Evolutionary conservation across 2,329 filamentous ascomycete genomes (phyloP).

Genomic region (Hyphodiscus sp.): DNA sequence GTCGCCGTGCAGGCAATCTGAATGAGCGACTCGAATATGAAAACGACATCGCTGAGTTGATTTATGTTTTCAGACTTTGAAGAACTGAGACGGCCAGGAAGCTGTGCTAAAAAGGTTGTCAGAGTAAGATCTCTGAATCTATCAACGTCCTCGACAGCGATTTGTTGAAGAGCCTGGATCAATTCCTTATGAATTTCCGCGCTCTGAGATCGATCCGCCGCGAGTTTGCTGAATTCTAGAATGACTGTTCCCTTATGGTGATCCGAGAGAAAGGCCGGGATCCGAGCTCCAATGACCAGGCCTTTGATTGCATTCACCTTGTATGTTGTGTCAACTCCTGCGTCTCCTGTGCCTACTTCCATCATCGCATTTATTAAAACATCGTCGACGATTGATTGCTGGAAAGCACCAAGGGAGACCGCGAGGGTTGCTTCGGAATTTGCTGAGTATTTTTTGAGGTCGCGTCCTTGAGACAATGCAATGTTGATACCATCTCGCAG

Average conservation of each 20-base stretch:
- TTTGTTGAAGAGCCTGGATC: constrained; percentile 18
- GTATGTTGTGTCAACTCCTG: constrained; percentile 13
- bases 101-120: constrained; percentile 16
- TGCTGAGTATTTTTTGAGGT: neutral
- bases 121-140: constrained; percentile 22
- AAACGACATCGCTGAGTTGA: constrained; percentile 10
- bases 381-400: constrained; percentile 4
- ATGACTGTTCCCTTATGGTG: constrained; percentile 21
- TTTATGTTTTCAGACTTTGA: neutral
- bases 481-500: constrained; percentile 3
- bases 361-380: constrained; percentile 20
- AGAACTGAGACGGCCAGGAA: constrained; percentile 16
- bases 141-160: constrained; percentile 18
- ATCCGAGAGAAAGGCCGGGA: constrained; percentile 20
- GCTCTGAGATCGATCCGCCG: constrained; percentile 7
- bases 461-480: neutral
- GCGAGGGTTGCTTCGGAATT: neutral
- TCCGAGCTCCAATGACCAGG: constrained; percentile 17
- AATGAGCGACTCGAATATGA: constrained; percentile 16
- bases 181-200: constrained; percentile 15
- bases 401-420: neutral
- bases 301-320: constrained; percentile 22
- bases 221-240: constrained; percentile 20
- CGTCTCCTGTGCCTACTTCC: neutral
- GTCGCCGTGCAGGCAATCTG: constrained; percentile 18